Percentiles rank a stretch among this genome's conserved stretches.
Evolutionary conservation across 352 stramenopile genomes (phyloP).

Genomic region (Blastocystis sp.): DNA sequence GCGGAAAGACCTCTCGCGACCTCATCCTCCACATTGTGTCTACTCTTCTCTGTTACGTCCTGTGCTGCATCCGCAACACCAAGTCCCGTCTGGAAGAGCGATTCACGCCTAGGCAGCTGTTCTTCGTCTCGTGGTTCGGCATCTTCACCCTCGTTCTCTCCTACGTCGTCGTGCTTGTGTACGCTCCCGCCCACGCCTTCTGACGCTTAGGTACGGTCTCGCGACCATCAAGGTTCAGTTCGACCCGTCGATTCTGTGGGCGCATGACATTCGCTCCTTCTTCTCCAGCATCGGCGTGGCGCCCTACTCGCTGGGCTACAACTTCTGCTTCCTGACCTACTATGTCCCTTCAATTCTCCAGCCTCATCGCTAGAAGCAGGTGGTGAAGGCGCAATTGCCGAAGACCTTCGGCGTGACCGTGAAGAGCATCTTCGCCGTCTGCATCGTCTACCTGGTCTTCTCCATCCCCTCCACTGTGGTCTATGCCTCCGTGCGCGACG

Average conservation of each 20-base stretch:
- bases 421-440: constrained; percentile 47
- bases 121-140: constrained; percentile 64
- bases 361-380: constrained; percentile 30
- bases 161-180: constrained; percentile 58
- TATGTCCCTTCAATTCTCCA: neutral
- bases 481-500: constrained; percentile 11
- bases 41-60: constrained; percentile 2
- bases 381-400: neutral
- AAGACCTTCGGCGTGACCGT: constrained; percentile 2
- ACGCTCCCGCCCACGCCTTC: neutral
- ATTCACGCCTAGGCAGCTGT: constrained; percentile 29
- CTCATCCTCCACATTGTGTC: constrained; percentile 22
- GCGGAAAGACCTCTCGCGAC: neutral
- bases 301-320: constrained; percentile 58
- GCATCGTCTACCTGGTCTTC: constrained; percentile 35
- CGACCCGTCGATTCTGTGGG: constrained; percentile 17
- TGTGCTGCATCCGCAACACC: constrained; percentile 49
- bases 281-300: constrained; percentile 22
- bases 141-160: constrained; percentile 58
- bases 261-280: neutral
- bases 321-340: constrained; percentile 65
- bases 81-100: neutral
- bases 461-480: constrained; percentile 11
- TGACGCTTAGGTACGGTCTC: constrained; percentile 24
- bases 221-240: constrained; percentile 29